Percentiles rank a stretch among this genome's conserved stretches.
Evolutionary conservation across 176 grass and related monocot species (phyloP).

Genomic region (Aegilops sharonensis): DNA sequence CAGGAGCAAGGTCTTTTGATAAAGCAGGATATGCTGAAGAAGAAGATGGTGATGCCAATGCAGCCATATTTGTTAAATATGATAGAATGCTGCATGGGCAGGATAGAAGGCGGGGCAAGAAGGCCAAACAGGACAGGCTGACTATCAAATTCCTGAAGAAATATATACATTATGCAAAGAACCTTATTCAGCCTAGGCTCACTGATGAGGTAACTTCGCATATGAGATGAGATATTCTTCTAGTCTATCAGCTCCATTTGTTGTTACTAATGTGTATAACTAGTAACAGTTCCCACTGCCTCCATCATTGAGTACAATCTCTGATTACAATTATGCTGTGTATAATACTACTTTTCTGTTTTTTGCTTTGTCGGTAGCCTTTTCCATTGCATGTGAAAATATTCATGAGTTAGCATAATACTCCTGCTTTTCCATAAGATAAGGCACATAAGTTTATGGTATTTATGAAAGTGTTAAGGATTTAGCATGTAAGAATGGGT

Average conservation of each 20-base stretch:
- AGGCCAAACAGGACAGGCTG: constrained; percentile 78
- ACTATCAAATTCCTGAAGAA: constrained; percentile 96
- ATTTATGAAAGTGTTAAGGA: background rate
- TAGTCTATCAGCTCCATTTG: background rate
- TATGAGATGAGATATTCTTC: background rate
- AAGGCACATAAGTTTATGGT: background rate
- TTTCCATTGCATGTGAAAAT: background rate
- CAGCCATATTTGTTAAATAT: constrained; percentile 87
- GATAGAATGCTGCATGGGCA: constrained; percentile 95
- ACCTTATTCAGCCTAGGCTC: constrained; percentile 88
- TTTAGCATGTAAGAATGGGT: background rate
- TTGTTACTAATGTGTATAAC: background rate
- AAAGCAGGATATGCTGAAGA: constrained; percentile 81
- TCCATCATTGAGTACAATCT: background rate
- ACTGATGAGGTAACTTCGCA: constrained; percentile 78
- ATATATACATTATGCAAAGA: constrained; percentile 97
- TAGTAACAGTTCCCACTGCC: background rate
- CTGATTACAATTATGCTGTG: background rate
- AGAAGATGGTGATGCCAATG: constrained; percentile 78
- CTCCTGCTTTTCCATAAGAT: background rate
- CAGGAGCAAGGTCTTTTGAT: constrained; percentile 53
- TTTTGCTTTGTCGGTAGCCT: background rate
- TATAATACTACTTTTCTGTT: background rate
- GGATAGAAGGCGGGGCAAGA: constrained; percentile 84
- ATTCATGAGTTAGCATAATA: background rate